Base-by-base conservation (phyloP, 2,329 filamentous ascomycete genomes). In the Blastomyces percursus region DNA sequence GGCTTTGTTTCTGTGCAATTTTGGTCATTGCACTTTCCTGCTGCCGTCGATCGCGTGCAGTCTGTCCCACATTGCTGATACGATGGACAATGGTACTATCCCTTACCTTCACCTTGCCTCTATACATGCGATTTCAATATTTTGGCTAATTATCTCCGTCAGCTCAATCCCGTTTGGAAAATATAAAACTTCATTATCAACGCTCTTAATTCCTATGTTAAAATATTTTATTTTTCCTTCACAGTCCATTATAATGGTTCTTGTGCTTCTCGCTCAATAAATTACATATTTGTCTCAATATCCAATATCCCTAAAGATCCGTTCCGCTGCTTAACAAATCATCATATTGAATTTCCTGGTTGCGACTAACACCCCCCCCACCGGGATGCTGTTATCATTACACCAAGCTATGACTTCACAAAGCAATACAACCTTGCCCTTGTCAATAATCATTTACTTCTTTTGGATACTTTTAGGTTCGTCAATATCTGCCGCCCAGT, bases 401-500 rank as follows among this genome's bases (percentile, higher is more conserved):
- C 21, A 40, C 40, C 16, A 6, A 21, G 40, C 46, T 35, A 59
- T 59, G 57, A 32, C 42, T 59, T 21, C 42, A 4, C 40, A 19
- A 59, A 48, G 16, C n/a, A 46, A 12, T 35, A 27, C 30, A 59
- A 11, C 11, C 12, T 27, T 12, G 35, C 21, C 42, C 40, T 46
- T 59, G 24, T 46, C 40, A 59, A 30, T 21, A 48, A 21, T 32
- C 16, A 24, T 48, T 9, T 59, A 8, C 16, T 21, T 50, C 16
- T 21, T 59, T 48, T 59, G 42, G 42, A 48, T 59, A 59, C 44
- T 59, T 32, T 48, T 59, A 30, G 16, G 21, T 21, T 59, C 42
- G 3, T 32, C 57, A 24, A 32, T 59, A 59, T 59, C 42, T 50
- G 42, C 42, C 12, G 57, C 57, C 19, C 40, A 48, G n/a, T 21